Conservation (phyloP, 1,284 basidiomycete genomes). For the Ganoderma leucocontextum region DNA sequence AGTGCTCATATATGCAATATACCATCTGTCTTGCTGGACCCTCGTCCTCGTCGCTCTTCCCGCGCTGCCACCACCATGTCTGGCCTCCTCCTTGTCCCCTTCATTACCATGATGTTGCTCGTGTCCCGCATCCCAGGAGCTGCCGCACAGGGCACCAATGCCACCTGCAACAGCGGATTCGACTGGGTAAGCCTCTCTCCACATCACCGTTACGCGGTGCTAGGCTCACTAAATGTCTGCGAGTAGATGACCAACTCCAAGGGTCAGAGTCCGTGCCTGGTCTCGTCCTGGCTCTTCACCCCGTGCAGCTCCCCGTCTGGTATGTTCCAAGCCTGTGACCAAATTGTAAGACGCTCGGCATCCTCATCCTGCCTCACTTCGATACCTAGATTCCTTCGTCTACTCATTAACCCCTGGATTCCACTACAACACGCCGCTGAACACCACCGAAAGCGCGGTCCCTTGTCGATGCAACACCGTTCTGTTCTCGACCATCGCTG, state of each 20-base stretch:
- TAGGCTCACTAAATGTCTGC: background rate
- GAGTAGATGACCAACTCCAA: slow-evolving; percentile 27
- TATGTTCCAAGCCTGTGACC: slow-evolving; percentile 3
- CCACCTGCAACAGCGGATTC: slow-evolving; percentile 15
- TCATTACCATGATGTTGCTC: background rate
- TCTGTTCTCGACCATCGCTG: slow-evolving; percentile 24
- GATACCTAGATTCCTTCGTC: slow-evolving; percentile 18
- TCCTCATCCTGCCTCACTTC: background rate
- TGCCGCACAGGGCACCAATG: slow-evolving; percentile 25
- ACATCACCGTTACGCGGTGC: background rate
- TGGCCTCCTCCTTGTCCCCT: slow-evolving; percentile 4
- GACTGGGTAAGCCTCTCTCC: slow-evolving; percentile 23
- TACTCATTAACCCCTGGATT: slow-evolving; percentile 15
- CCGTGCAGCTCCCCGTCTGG: slow-evolving; percentile 22
- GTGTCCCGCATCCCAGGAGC: background rate
- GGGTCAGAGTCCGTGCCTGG: slow-evolving; percentile 30
- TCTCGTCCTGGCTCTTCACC: slow-evolving; percentile 26
- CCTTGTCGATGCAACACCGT: slow-evolving; percentile 28
- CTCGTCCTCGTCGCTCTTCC: background rate
- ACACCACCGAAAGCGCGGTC: slow-evolving; percentile 16
- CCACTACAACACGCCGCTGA: slow-evolving; percentile 24
- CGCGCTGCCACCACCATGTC: slow-evolving; percentile 13
- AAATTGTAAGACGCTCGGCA: background rate
- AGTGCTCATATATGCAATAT: slow-evolving; percentile 1
- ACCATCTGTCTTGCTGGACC: background rate